Evolutionary conservation across 352 stramenopile genomes (phyloP).

Genomic region (Pythium volutum): DNA sequence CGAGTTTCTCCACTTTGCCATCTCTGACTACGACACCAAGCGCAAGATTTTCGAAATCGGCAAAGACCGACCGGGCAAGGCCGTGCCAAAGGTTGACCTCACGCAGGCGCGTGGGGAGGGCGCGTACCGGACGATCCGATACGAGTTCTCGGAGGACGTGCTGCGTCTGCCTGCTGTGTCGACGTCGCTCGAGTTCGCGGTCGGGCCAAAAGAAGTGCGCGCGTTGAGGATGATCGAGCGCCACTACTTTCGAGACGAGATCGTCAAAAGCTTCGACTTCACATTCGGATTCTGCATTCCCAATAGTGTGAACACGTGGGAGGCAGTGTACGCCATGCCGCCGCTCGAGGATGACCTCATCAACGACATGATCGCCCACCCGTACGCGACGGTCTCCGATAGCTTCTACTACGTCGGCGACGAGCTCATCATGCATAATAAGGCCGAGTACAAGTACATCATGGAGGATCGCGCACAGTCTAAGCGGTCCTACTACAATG

Average conservation of each 20-base stretch:
- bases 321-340: slow-evolving; percentile 93
- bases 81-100: slow-evolving; percentile 80
- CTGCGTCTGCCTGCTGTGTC: slow-evolving; percentile 87
- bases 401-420: slow-evolving; percentile 97
- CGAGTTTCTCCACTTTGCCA: slow-evolving; percentile 95
- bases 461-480: slow-evolving; percentile 86
- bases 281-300: slow-evolving; percentile 97
- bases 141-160: slow-evolving; percentile 94
- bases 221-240: slow-evolving; percentile 96
- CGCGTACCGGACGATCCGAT: slow-evolving; percentile 92
- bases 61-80: slow-evolving; percentile 62
- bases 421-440: slow-evolving; percentile 97
- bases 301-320: slow-evolving; percentile 94
- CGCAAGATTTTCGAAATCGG: slow-evolving; percentile 93
- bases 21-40: slow-evolving; percentile 94
- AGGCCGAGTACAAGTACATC: slow-evolving; percentile 93
- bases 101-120: slow-evolving; percentile 87
- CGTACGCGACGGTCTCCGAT: slow-evolving; percentile 93
- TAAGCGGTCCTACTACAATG: slow-evolving; percentile 90
- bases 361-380: slow-evolving; percentile 92
- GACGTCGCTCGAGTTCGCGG: slow-evolving; percentile 91
- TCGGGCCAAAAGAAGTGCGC: slow-evolving; percentile 87
- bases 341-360: slow-evolving; percentile 93
- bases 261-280: slow-evolving; percentile 96
- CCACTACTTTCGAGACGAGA: slow-evolving; percentile 95